Evolutionary conservation across 441 rosid genomes (phyloP).

Genomic region (Euphorbia corollata): DNA sequence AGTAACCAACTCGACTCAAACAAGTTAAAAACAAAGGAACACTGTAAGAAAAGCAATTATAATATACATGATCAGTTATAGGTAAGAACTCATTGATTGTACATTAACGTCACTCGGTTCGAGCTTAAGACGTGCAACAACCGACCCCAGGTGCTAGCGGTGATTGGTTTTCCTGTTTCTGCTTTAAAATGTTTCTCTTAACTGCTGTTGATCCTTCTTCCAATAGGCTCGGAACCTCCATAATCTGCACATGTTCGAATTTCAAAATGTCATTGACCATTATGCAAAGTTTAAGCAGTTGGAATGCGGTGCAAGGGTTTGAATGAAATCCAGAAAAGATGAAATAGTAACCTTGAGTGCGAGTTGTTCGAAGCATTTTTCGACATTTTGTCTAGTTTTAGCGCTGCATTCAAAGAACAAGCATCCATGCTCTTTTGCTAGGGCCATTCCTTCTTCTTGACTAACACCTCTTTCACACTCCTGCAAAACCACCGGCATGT

Average conservation of each 20-base stretch:
- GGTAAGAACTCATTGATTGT: conserved; percentile 13
- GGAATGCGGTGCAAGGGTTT: neutral
- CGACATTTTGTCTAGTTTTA: conserved; percentile 48
- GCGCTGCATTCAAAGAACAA: conserved; percentile 56
- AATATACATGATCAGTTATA: conserved; percentile 28
- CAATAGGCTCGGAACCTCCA: conserved; percentile 83
- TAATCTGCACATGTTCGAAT: conserved; percentile 38
- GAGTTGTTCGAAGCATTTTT: conserved; percentile 53
- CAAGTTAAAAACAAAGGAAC: conserved; percentile 1
- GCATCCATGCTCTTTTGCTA: conserved; percentile 53
- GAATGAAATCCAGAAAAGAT: neutral
- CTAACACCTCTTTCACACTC: conserved; percentile 50
- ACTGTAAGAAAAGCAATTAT: conserved; percentile 26
- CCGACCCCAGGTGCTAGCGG: conserved; percentile 22
- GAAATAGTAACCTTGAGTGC: conserved; percentile 37
- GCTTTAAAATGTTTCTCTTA: conserved; percentile 59
- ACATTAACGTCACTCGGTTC: conserved; percentile 7
- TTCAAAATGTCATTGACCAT: neutral
- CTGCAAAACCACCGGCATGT: conserved; percentile 22
- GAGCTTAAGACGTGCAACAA: conserved; percentile 38
- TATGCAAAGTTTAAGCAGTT: neutral
- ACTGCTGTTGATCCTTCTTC: conserved; percentile 67
- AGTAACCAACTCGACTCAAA: conserved; percentile 18
- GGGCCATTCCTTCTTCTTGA: conserved; percentile 45
- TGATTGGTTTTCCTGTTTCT: conserved; percentile 44